Conservation (phyloP, 2,329 filamentous ascomycete species). For the Metarhizium robertsii region DNA sequence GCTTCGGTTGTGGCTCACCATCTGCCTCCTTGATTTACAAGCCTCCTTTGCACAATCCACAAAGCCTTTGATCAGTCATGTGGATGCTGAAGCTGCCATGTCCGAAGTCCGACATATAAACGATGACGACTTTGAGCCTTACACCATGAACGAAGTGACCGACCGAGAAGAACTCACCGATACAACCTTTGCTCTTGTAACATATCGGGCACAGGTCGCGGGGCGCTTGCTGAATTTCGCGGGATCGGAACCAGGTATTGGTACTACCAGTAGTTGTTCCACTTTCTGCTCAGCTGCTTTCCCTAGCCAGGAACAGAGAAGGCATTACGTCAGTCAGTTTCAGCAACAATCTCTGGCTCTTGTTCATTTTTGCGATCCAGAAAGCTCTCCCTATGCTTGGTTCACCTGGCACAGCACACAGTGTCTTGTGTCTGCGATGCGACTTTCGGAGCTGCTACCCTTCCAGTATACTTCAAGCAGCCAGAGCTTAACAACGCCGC, state of each 20-base stretch:
- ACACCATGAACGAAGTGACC: constrained; percentile 1
- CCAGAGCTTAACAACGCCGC: neutral
- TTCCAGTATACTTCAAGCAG: neutral
- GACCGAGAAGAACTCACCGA: constrained; percentile 8
- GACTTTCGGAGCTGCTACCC: constrained; percentile 3
- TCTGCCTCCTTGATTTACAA: constrained; percentile 8
- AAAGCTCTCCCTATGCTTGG: constrained; percentile 8
- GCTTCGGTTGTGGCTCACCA: constrained; percentile 7
- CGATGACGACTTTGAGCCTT: constrained; percentile 6
- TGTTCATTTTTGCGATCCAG: constrained; percentile 9
- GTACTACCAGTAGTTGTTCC: neutral
- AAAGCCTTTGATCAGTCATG: constrained; percentile 4
- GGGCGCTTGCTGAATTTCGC: constrained; percentile 4
- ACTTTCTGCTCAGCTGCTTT: neutral
- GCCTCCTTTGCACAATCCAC: constrained; percentile 4
- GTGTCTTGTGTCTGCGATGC: constrained; percentile 6
- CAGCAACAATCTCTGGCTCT: constrained; percentile 4
- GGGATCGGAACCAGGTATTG: neutral
- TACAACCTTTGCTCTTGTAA: constrained; percentile 7
- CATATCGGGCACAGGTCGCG: constrained; percentile 3
- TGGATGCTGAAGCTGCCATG: neutral
- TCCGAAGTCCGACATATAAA: constrained; percentile 6
- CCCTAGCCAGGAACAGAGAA: neutral
- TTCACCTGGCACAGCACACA: constrained; percentile 10
- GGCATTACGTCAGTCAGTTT: constrained; percentile 3